Conservation (phyloP, 2,329 filamentous ascomycete species). For the Penicillium polonicum region DNA sequence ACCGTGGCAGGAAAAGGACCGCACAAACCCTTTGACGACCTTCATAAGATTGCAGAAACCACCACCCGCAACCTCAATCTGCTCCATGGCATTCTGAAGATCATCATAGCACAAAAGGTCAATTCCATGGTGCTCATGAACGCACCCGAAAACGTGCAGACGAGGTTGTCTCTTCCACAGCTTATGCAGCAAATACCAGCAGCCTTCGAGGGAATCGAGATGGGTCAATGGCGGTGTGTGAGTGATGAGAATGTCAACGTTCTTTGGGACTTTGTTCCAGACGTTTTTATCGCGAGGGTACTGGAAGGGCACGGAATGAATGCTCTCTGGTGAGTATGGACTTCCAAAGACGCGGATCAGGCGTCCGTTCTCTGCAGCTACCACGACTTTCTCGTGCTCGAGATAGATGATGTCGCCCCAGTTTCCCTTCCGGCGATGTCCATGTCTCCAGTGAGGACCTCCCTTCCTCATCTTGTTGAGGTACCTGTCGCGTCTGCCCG, state of each 20-base stretch:
- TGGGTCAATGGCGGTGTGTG: slow-evolving; percentile 2
- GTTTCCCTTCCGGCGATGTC: not conserved
- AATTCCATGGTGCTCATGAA: not conserved
- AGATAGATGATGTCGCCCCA: slow-evolving; percentile 3
- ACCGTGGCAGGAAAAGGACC: not conserved
- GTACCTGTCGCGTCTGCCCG: not conserved
- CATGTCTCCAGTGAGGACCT: not conserved
- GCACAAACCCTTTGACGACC: not conserved
- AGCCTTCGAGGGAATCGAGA: not conserved
- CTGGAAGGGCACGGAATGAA: not conserved
- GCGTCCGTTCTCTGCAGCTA: not conserved
- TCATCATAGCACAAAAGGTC: not conserved
- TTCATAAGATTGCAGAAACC: not conserved
- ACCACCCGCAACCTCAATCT: not conserved
- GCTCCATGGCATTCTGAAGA: not conserved
- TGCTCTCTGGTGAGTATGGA: not conserved
- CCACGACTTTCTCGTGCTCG: not conserved
- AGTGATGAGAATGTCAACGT: slow-evolving; percentile 1
- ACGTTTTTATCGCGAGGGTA: not conserved
- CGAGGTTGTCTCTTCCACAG: not conserved
- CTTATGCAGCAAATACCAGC: not conserved
- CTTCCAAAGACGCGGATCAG: not conserved
- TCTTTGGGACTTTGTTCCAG: not conserved
- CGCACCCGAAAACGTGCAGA: not conserved
- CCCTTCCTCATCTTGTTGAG: not conserved